A percentile compares a stretch with the other conserved stretches of the same genome.
Evolutionary conservation across 75 land plant genomes (phyloP).

Genomic region (Pinus tabuliformis): DNA sequence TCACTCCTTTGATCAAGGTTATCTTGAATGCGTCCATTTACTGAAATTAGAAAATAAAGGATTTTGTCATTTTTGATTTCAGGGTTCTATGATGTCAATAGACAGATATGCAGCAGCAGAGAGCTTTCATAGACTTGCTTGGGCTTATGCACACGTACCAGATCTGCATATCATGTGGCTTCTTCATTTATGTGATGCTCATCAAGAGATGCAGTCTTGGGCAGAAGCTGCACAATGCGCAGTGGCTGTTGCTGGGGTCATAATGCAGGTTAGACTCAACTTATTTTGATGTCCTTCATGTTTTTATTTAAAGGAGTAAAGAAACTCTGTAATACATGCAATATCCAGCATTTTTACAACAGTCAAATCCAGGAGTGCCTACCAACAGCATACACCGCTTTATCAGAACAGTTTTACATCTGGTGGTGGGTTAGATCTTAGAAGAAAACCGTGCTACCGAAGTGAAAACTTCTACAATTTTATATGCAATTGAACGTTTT

Average conservation of each 20-base stretch:
- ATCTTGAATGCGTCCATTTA: neutral
- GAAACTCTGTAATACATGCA: too few relatives aligned
- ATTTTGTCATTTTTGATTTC: neutral
- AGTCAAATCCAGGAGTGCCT: too few relatives aligned
- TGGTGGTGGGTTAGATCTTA: neutral
- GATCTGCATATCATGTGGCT: slow-evolving; percentile 99
- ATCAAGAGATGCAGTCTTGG: slow-evolving; percentile 99
- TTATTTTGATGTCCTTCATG: neutral
- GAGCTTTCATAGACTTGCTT: slow-evolving; percentile 82
- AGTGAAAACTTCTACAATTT: neutral
- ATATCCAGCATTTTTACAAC: too few relatives aligned
- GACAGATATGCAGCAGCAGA: slow-evolving; percentile 98
- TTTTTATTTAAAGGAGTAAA: neutral
- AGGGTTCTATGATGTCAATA: slow-evolving; percentile 65
- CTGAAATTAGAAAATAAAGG: slow-evolving; percentile 1
- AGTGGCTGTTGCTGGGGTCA: slow-evolving; percentile 98
- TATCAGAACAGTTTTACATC: neutral
- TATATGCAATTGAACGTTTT: neutral
- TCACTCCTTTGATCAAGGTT: neutral
- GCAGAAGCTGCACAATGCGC: slow-evolving; percentile 99
- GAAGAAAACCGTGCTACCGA: neutral
- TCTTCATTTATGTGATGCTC: slow-evolving; percentile 96
- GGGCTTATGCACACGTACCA: slow-evolving; percentile 96
- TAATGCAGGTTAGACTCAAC: slow-evolving; percentile 80
- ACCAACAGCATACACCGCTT: too few relatives aligned